Conservation (phyloP, 768 basidiomycete species). For the Boletellus ananas region DNA sequence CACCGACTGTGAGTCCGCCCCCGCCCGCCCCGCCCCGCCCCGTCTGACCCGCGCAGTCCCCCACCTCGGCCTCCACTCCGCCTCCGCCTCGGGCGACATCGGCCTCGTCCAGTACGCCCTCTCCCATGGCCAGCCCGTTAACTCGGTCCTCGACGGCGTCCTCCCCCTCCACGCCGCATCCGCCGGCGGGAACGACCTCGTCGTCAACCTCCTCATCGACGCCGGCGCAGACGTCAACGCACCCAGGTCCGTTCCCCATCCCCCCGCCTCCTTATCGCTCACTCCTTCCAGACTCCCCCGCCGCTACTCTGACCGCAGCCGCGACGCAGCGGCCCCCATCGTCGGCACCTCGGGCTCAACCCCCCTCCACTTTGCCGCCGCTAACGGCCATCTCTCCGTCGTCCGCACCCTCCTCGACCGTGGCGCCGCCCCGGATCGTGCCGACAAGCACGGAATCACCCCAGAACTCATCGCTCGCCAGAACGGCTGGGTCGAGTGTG, state of each 20-base stretch:
- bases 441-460: conserved; percentile 90
- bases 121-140: conserved; percentile 91
- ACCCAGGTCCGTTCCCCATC: conserved; percentile 56
- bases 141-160: conserved; percentile 93
- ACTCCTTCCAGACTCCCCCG: conserved; percentile 54
- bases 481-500: conserved; percentile 77
- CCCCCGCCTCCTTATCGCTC: conserved; percentile 9
- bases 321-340: conserved; percentile 64
- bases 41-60: conserved; percentile 47
- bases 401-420: conserved; percentile 76
- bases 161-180: conserved; percentile 96
- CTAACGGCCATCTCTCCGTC: conserved; percentile 83
- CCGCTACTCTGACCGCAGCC: conserved; percentile 67
- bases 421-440: conserved; percentile 75
- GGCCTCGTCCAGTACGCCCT: conserved; percentile 93
- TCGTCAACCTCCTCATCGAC: conserved; percentile 87
- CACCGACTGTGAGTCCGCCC: conserved; percentile 44
- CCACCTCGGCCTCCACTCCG: conserved; percentile 72
- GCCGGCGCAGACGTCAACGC: conserved; percentile 98
- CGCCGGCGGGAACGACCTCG: conserved; percentile 83
- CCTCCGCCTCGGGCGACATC: conserved; percentile 81
- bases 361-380: conserved; percentile 94
- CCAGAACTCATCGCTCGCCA: conserved; percentile 80
- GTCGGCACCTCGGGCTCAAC: conserved; percentile 86
- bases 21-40: neutral